Base-by-base conservation (phyloP, 106 monocot species). In the Hemerocallis citrina region DNA sequence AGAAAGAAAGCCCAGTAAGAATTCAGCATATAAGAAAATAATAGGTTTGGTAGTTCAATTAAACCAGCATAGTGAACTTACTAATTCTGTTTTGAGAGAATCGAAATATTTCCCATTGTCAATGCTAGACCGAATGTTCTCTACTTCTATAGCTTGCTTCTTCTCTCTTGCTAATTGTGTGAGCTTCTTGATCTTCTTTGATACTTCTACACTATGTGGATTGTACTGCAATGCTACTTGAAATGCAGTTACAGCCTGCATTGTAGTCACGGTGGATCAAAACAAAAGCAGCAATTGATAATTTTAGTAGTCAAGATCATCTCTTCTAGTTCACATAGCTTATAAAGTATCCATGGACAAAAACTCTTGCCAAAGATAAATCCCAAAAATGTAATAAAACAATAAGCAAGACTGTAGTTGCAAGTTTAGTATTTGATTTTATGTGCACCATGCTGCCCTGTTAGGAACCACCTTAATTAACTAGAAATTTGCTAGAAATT, bases 101-200 rank as follows among this genome's bases (percentile, higher is more conserved):
- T 74, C 68, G 46, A 95, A 67, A 72, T 65, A 69, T 41, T 84
- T 86, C 47, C 30, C 20, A 76, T 86, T 81, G 68, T 86, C 80
- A 77, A 86, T 27, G 42, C 61, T 89, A n/a, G 95, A 77, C 56
- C 76, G 46, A 27, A 83, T 79, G 65, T 63, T 90, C 58, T 89
- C 86, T 38, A 84, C 51, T 76, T 89, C 81, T 57, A 58, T 35
- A 54, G 63, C 61, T 34, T 70, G 72, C 50, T 81, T 86, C 66
- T 86, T 80, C 17, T 95, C 86, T 52, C 31, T 79, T 6, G 78
- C 72, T 42, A 95, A 72, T 68, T 86, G 83, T 36, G 52, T 72
- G 34, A 95, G 67, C 55, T 77, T 82, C 66, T 89, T 89, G 29
- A 95, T 90, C 59, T 90, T 95, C 59, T 72, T 95, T 7, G 76